Conservation (phyloP, 352 stramenopile genomes). For the Thalassiosira mediterranea region DNA sequence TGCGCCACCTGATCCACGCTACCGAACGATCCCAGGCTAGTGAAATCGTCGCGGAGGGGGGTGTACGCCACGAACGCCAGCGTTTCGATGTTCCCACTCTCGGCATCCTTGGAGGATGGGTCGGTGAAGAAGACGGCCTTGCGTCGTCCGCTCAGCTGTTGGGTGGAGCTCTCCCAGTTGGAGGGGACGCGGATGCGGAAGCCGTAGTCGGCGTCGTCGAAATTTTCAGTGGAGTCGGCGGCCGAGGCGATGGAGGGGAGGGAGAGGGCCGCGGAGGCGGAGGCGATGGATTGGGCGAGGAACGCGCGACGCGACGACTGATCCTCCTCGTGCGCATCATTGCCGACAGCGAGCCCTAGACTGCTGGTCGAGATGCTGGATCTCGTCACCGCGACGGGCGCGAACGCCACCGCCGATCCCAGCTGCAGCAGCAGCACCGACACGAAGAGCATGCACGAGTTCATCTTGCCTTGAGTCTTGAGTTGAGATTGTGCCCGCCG, state of each 20-base stretch:
- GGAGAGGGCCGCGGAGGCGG: background rate
- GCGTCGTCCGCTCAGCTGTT: slow-evolving; percentile 67
- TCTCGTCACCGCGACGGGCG: no score
- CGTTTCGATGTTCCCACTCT: slow-evolving; percentile 40
- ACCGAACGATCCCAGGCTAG: slow-evolving; percentile 70
- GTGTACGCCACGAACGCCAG: slow-evolving; percentile 77
- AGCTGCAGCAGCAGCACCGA: no score
- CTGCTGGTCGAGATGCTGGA: no score
- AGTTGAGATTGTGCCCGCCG: no score
- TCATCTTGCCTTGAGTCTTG: no score
- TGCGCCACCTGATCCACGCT: slow-evolving; percentile 66
- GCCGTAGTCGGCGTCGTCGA: slow-evolving; percentile 36
- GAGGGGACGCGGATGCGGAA: slow-evolving; percentile 63
- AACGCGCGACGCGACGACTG: slow-evolving; percentile 3
- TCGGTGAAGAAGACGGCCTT: slow-evolving; percentile 73
- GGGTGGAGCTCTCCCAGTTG: slow-evolving; percentile 52
- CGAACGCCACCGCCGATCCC: no score
- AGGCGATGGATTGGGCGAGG: slow-evolving; percentile 5
- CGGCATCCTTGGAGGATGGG: slow-evolving; percentile 34
- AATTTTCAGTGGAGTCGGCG: slow-evolving; percentile 5
- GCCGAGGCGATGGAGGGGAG: slow-evolving; percentile 1
- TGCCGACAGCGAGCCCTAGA: no score
- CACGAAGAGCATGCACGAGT: no score
- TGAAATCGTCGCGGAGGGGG: slow-evolving; percentile 78
- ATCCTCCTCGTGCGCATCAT: no score